Percentiles rank a stretch among this genome's conserved stretches.
These are phyloP conservation scores for Claviceps capensis DNA, from an alignment of 2,329 filamentous ascomycete genomes.

Conservation along the genomic window DNA sequence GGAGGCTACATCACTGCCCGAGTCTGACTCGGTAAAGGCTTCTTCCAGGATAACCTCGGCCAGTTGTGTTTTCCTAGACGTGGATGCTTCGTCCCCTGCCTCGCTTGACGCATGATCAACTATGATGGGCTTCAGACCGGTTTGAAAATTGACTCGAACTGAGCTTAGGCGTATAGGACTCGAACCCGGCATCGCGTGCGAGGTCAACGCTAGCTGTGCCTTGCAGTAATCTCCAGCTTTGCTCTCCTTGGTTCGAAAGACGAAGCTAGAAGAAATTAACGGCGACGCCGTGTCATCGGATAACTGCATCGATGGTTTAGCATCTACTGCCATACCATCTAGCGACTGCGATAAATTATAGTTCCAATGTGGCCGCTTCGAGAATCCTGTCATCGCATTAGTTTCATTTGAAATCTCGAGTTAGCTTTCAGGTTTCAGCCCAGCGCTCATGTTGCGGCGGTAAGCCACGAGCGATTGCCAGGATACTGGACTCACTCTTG, in stretches of 20 bases:
- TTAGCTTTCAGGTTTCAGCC: not conserved
- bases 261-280: conserved; percentile 40
- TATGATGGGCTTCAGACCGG: conserved; percentile 40
- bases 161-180: conserved; percentile 36
- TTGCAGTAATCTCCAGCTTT: conserved; percentile 46
- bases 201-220: conserved; percentile 45
- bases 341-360: conserved; percentile 48
- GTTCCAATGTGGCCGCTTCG: conserved; percentile 40
- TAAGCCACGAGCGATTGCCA: not conserved
- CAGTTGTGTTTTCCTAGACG: conserved; percentile 8
- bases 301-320: conserved; percentile 36
- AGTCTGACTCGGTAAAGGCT: conserved; percentile 10
- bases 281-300: conserved; percentile 37
- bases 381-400: conserved; percentile 30
- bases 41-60: conserved; percentile 16
- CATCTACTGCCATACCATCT: conserved; percentile 29
- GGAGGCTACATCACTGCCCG: conserved; percentile 18
- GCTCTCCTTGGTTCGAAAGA: conserved; percentile 43
- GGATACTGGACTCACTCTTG: conserved; percentile 30
- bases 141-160: conserved; percentile 41
- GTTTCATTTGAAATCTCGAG: too few relatives aligned
- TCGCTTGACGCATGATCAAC: conserved; percentile 28
- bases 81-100: conserved; percentile 4
- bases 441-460: not conserved
- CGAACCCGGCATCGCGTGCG: conserved; percentile 39